phyloP scores from a whole-genome alignment of 1,284 basidiomycete genomes.

The Volvariella volvacea region DNA sequence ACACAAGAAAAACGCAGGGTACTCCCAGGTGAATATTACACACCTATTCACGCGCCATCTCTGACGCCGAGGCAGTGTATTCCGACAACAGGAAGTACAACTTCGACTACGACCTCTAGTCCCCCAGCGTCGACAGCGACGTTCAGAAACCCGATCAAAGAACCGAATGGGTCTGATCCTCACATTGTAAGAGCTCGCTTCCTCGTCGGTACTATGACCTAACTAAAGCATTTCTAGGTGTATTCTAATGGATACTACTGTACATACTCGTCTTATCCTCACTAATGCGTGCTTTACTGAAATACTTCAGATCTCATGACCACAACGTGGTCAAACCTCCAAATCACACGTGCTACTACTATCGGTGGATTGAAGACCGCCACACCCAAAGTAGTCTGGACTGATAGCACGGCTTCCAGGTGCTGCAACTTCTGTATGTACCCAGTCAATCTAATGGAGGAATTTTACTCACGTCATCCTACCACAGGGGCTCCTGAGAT shows the following conservation, averaged over 20 bases:
- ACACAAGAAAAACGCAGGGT: too few relatives aligned
- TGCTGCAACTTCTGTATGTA: conserved; percentile 31
- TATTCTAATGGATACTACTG: conserved; percentile 29
- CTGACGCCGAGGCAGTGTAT: too few relatives aligned
- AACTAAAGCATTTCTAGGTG: conserved; percentile 11
- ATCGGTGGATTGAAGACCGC: conserved; percentile 30
- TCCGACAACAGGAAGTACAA: too few relatives aligned
- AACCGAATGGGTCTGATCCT: conserved; percentile 27
- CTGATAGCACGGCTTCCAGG: conserved; percentile 25
- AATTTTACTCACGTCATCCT: background rate
- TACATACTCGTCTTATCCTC: conserved; percentile 8
- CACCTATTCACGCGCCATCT: too few relatives aligned
- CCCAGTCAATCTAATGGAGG: background rate
- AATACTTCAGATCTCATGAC: conserved; percentile 21
- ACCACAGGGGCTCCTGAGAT: conserved; percentile 26
- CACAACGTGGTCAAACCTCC: conserved; percentile 33
- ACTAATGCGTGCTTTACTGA: too few relatives aligned
- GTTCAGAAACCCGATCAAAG: conserved; percentile 29
- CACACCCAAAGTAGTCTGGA: conserved; percentile 27
- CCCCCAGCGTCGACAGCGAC: too few relatives aligned
- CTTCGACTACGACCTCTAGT: too few relatives aligned
- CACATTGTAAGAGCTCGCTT: conserved; percentile 22
- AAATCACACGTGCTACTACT: conserved; percentile 30
- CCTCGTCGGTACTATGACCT: background rate
- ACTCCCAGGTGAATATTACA: too few relatives aligned